A percentile compares a stretch with the other conserved stretches of the same genome.
phyloP scores from a whole-genome alignment of 148 eudicot genomes.

The Pharnaceum exiguum region DNA sequence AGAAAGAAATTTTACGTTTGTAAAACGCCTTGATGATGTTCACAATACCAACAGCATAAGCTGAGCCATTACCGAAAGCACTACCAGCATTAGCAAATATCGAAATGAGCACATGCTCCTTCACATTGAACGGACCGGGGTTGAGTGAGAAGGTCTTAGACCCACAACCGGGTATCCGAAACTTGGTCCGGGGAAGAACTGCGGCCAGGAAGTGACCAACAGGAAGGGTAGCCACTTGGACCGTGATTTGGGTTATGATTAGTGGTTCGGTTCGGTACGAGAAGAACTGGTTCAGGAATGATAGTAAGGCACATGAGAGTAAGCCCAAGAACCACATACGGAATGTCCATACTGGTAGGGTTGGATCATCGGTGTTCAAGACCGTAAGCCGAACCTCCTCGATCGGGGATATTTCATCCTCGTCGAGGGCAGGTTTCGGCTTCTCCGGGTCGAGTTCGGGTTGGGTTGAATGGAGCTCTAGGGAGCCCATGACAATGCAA shows the following conservation, averaged over 20 bases:
- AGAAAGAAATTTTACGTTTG: constrained; percentile 53
- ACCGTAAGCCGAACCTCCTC: constrained; percentile 89
- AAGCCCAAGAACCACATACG: constrained; percentile 92
- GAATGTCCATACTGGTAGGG: constrained; percentile 88
- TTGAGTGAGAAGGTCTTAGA: constrained; percentile 49
- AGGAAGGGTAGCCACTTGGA: constrained; percentile 74
- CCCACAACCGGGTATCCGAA: constrained; percentile 62
- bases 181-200: constrained; percentile 44
- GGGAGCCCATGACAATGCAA: constrained; percentile 28
- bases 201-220: constrained; percentile 68
- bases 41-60: constrained; percentile 78
- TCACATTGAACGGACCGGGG: constrained; percentile 92
- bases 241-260: constrained; percentile 72
- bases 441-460: constrained; percentile 28
- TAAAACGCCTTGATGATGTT: constrained; percentile 79
- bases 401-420: constrained; percentile 73
- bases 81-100: constrained; percentile 88
- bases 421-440: constrained; percentile 15
- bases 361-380: constrained; percentile 68
- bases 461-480: constrained; percentile 4
- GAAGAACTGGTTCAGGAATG: constrained; percentile 88
- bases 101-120: constrained; percentile 83
- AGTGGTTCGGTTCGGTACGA: constrained; percentile 83
- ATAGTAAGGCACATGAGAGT: constrained; percentile 61
- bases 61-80: constrained; percentile 79